A percentile compares a stretch with the other conserved stretches of the same genome.
phyloP scores from a whole-genome alignment of 2,329 filamentous ascomycete species.

The Cordyceps fumosorosea region DNA sequence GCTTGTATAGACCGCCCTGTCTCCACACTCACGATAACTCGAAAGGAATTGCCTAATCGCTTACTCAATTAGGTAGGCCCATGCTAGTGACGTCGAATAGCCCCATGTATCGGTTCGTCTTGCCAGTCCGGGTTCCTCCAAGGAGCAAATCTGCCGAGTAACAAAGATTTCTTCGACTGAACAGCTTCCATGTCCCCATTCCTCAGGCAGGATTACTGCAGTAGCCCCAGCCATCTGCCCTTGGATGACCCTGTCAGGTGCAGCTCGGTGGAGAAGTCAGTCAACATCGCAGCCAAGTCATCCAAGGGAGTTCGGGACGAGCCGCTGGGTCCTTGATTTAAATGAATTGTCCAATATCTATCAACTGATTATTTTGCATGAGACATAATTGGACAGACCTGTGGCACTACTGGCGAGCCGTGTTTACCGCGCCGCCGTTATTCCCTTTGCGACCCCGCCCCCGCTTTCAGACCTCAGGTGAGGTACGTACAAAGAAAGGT shows the following conservation, averaged over 20 bases:
- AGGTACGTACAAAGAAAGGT: too few species aligned
- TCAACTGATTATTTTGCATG: background rate
- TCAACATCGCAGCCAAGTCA: background rate
- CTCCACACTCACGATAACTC: background rate
- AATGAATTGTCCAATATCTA: background rate
- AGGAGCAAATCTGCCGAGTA: background rate
- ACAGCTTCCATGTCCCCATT: background rate
- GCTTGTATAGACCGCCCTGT: background rate
- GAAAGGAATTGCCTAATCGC: background rate
- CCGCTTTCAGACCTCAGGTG: slow-evolving; percentile 1
- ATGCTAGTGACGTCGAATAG: background rate
- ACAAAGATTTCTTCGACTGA: background rate
- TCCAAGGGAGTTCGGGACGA: slow-evolving; percentile 2
- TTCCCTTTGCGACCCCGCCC: slow-evolving; percentile 8
- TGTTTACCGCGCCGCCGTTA: background rate
- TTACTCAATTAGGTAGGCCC: background rate
- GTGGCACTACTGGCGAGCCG: background rate
- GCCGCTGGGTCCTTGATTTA: background rate
- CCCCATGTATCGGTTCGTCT: background rate
- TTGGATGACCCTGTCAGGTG: background rate
- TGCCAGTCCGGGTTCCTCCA: background rate
- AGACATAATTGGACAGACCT: background rate
- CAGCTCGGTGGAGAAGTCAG: background rate
- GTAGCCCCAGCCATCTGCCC: background rate
- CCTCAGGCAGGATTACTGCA: background rate